phyloP scores from a whole-genome alignment of 495 filamentous ascomycete species.

The Lineolata rhizophorae region DNA sequence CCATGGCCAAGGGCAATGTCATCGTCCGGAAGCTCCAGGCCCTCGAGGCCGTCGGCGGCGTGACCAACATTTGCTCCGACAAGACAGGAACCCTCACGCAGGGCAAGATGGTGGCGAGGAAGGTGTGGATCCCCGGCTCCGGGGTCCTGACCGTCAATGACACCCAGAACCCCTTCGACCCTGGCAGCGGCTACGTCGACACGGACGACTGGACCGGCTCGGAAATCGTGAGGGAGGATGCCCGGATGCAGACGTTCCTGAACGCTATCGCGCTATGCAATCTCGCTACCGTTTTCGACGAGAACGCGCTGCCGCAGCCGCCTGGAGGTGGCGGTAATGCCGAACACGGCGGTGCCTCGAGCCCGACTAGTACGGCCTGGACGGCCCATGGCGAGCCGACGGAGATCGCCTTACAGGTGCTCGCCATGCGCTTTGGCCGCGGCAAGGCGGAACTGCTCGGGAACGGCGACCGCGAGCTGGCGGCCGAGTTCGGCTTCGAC shows the following conservation, averaged over 20 bases:
- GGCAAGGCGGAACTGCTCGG: slow-evolving; percentile 32
- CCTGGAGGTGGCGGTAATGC: background rate
- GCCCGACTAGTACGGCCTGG: too few species aligned
- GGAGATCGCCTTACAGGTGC: slow-evolving; percentile 65
- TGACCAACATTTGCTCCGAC: slow-evolving; percentile 77
- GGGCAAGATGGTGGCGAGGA: slow-evolving; percentile 56
- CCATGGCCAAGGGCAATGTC: slow-evolving; percentile 56
- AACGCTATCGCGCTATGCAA: slow-evolving; percentile 60
- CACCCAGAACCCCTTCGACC: slow-evolving; percentile 34
- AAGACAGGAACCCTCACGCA: slow-evolving; percentile 72
- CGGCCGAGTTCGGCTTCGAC: slow-evolving; percentile 60
- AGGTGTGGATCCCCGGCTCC: slow-evolving; percentile 52
- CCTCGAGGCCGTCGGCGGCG: slow-evolving; percentile 62
- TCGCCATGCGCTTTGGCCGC: slow-evolving; percentile 45
- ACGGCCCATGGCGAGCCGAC: slow-evolving; percentile 63
- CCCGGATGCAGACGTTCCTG: slow-evolving; percentile 25
- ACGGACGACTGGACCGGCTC: background rate
- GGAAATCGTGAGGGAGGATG: background rate
- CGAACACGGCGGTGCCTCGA: too few species aligned
- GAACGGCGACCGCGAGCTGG: slow-evolving; percentile 35
- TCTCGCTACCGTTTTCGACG: slow-evolving; percentile 33
- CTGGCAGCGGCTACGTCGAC: slow-evolving; percentile 7
- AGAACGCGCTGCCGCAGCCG: background rate
- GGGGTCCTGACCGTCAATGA: slow-evolving; percentile 40
- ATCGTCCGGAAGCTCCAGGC: slow-evolving; percentile 63